phyloP scores from a whole-genome alignment of 768 basidiomycete genomes.

The Lepiota brunneoincarnata region DNA sequence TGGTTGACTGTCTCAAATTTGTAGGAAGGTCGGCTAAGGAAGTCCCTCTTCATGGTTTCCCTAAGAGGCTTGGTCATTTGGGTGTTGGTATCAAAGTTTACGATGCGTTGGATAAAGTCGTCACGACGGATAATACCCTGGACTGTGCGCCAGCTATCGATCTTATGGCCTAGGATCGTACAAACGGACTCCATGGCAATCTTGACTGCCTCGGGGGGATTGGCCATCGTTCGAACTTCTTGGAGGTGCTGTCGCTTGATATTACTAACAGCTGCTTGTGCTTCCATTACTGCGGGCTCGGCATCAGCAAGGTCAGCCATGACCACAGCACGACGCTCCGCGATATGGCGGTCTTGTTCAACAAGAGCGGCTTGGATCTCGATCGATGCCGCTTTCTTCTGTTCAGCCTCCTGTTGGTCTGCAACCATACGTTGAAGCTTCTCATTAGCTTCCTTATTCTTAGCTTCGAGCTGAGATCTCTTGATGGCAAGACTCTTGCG shows the following conservation, averaged over 20 bases:
- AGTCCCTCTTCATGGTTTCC: constrained; percentile 90
- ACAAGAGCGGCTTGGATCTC: constrained; percentile 93
- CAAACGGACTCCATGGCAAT: constrained; percentile 99
- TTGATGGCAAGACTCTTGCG: constrained; percentile 94
- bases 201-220: constrained; percentile 97
- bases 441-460: constrained; percentile 94
- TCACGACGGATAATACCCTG: constrained; percentile 95
- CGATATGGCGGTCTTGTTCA: constrained; percentile 87
- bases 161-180: constrained; percentile 92
- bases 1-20: constrained; percentile 95
- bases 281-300: constrained; percentile 94
- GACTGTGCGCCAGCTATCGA: constrained; percentile 95
- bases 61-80: constrained; percentile 90
- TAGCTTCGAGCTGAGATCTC: constrained; percentile 87
- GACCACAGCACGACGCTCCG: constrained; percentile 84
- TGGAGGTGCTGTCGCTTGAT: constrained; percentile 95
- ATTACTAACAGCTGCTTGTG: constrained; percentile 93
- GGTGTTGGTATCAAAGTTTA: constrained; percentile 88
- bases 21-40: constrained; percentile 84
- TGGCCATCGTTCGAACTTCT: constrained; percentile 97
- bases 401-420: constrained; percentile 98
- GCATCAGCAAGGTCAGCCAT: constrained; percentile 96
- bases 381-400: constrained; percentile 95
- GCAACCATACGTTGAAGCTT: constrained; percentile 97
- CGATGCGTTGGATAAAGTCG: constrained; percentile 94